Base-by-base conservation (phyloP, 257 asterid species). In the Cinchona pubescens region DNA sequence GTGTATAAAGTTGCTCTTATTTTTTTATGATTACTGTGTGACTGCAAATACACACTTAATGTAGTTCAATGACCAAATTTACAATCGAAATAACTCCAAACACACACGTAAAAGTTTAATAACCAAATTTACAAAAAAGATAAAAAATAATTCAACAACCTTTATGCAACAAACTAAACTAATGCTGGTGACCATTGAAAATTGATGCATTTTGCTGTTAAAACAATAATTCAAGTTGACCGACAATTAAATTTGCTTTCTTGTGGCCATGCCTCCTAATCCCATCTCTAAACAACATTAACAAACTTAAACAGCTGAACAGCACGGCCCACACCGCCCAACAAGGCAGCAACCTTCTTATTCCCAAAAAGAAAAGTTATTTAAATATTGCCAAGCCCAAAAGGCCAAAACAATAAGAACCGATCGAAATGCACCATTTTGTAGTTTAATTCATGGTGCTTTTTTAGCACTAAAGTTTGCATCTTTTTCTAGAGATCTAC, bases 201-300 rank as follows among this genome's bases (percentile, higher is more conserved):
- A n/a, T n/a, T n/a, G n/a, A n/a, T n/a, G n/a, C n/a, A n/a, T n/a
- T n/a, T n/a, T n/a, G 21, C 9, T 43, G 3, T 4, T 76, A 58
- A 40, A 56, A 29, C 37, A 68, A 51, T 30, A 19, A 74, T 2
- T 32, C 15, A 11, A 37, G 14, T 18, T 7, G 19, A 43, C 16
- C 71, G 75, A 76, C 80, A 76, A 48, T 59, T 69, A 42, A 59
- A 59, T 34, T 43, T 58, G 51, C 75, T 42, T 23, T 29, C 29
- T 43, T 42, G 29, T 27, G 59, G 11, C 48, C 3, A 45, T 69
- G 71, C 48, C 25, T 58, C 76, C 76, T 61, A 69, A 69, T 60
- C 71, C 16, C 64, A 5, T 59, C 38, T 21, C 60, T 37, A 69
- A 76, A 29, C 75, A 49, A 61, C 38, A 69, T 58, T 69, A 76